Evolutionary conservation across 2,329 filamentous ascomycete species (phyloP).

Genomic region (Fusarium sulawesiense): DNA sequence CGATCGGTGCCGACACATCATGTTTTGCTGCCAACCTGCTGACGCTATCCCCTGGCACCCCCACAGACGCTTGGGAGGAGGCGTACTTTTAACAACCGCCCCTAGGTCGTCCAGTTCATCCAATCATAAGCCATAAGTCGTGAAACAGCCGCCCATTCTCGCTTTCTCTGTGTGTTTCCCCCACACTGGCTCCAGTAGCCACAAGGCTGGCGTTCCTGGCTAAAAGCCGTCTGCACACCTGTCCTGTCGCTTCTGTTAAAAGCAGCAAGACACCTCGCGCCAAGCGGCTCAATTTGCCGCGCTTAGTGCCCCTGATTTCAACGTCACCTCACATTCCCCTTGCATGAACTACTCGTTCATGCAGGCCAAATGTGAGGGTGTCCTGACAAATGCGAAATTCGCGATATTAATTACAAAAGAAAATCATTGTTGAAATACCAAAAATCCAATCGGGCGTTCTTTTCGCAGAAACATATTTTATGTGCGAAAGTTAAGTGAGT

Average conservation of each 20-base stretch:
- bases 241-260: constrained; percentile 49
- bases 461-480: constrained; percentile 36
- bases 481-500: constrained; percentile 33
- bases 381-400: constrained; percentile 29
- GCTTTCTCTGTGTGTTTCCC: constrained; percentile 25
- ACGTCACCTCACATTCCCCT: constrained; percentile 45
- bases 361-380: constrained; percentile 35
- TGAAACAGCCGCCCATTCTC: constrained; percentile 54
- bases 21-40: constrained; percentile 38
- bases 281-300: constrained; percentile 53
- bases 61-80: constrained; percentile 51
- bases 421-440: constrained; percentile 31
- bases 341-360: constrained; percentile 42
- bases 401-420: constrained; percentile 30
- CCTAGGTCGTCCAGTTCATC: constrained; percentile 51
- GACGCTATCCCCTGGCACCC: constrained; percentile 41
- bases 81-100: constrained; percentile 59
- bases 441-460: constrained; percentile 32
- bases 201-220: constrained; percentile 44
- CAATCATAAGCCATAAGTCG: constrained; percentile 68
- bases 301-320: constrained; percentile 44
- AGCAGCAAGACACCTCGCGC: constrained; percentile 57
- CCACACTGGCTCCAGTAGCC: constrained; percentile 45
- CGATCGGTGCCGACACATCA: constrained; percentile 39
- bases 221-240: constrained; percentile 43